Conservation (phyloP, 768 basidiomycete genomes). For the Kwoniella botswanensis region DNA sequence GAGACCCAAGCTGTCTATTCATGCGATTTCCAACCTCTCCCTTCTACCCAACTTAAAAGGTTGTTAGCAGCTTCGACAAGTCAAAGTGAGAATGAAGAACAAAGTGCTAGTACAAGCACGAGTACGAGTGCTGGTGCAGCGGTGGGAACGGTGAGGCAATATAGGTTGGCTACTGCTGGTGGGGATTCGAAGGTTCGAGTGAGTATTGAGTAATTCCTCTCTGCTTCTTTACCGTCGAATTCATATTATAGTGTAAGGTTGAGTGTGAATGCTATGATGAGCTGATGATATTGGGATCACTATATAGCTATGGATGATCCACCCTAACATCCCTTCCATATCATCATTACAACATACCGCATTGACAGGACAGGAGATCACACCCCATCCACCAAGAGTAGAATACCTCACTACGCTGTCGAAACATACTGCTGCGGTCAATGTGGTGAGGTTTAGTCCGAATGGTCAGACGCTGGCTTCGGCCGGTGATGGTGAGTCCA, state of each 20-base stretch:
- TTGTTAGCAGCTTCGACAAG: constrained; percentile 43
- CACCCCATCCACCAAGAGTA: constrained; percentile 76
- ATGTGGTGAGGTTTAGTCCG: constrained; percentile 94
- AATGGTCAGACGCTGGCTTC: constrained; percentile 96
- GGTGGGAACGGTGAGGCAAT: constrained; percentile 63
- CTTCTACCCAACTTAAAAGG: constrained; percentile 62
- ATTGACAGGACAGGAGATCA: constrained; percentile 50
- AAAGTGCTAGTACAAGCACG: constrained; percentile 54
- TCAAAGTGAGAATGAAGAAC: constrained; percentile 34
- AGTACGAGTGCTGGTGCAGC: constrained; percentile 20
- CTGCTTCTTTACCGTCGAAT: background rate
- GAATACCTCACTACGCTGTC: constrained; percentile 94
- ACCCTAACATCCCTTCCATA: constrained; percentile 79
- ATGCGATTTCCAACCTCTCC: constrained; percentile 88
- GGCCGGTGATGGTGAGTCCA: constrained; percentile 85
- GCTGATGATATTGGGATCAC: constrained; percentile 5
- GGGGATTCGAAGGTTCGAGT: constrained; percentile 97
- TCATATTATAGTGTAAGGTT: too few species aligned
- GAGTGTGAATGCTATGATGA: background rate
- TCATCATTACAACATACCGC: constrained; percentile 58
- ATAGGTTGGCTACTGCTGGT: constrained; percentile 90
- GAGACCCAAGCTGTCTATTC: constrained; percentile 69
- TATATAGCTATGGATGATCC: constrained; percentile 85
- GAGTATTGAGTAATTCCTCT: constrained; percentile 62
- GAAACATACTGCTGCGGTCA: constrained; percentile 91